Evolutionary conservation across 2,329 filamentous ascomycete genomes (phyloP), one percentile per base, ranked within the genome.

Genomic region (Didymella glomerata): DNA sequence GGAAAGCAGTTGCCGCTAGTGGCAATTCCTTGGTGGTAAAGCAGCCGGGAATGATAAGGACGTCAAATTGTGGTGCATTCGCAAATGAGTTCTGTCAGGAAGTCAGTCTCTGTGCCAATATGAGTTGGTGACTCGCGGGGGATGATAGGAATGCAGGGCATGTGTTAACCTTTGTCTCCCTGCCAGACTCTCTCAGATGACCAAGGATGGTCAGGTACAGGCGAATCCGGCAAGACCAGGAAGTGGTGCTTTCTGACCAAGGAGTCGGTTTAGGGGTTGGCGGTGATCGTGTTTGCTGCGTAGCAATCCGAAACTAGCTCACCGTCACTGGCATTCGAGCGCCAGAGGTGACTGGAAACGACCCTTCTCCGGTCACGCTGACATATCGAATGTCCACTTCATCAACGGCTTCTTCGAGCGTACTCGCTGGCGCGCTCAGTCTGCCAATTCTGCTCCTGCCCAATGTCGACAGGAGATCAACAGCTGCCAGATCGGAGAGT

Each of bases 241-340:
- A 70, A 68, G 64, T 61, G 63, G 66, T 49, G 56, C 61, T 73
- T 70, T 65, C 70, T 72, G 69, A 69, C 68, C 68, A 64, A 67
- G 70, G 68, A 72, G 67, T 68, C 62, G 68, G 66, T 60, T 71
- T 64, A 50, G 48, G 53, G 49, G 27, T 48, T 54, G 57, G 46
- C 51, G 54, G 52, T 49, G 61, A 45, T 66, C 55, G 64, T 68
- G 66, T 58, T 67, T 49, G 65, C 62, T 66, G 57, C 48, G 60
- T 59, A 68, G 65, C 67, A 68, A 72, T 63, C 65, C 65, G 65
- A 68, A 60, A 59, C 65, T 65, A 71, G 69, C 72, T 76, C 70
- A 77, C 75, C 72, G 75, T 76, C 59, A 75, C 71, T 63, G 73
- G 72, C 65, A 77, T 75, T 48, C 74, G 70, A 52, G 69, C 66